Evolutionary conservation across 495 filamentous ascomycete genomes (phyloP).

Genomic region (Xylaria flabelliformis): DNA sequence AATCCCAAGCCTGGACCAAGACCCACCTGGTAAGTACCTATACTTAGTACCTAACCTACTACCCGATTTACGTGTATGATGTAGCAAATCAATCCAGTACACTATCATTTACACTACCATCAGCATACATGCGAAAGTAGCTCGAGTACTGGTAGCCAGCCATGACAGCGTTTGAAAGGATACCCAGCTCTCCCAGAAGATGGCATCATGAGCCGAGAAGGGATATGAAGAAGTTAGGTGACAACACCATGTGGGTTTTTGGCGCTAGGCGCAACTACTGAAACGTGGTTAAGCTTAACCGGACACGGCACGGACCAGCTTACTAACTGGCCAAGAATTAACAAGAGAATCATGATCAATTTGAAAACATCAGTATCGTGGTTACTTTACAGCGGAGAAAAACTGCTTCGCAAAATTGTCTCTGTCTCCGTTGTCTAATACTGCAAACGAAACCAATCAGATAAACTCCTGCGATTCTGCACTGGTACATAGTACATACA

Average conservation of each 20-base stretch:
- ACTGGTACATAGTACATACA: not conserved
- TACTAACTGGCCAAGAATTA: conserved; percentile 10
- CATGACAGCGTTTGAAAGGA: not conserved
- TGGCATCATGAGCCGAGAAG: no score
- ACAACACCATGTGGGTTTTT: not conserved
- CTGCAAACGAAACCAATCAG: not conserved
- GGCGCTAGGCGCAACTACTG: not conserved
- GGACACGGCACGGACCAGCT: conserved; percentile 3
- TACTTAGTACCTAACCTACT: no score
- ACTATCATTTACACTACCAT: no score
- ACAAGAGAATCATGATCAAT: not conserved
- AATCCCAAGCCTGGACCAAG: not conserved
- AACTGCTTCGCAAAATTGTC: not conserved
- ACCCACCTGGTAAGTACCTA: no score
- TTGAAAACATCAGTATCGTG: not conserved
- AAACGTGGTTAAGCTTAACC: conserved; percentile 15
- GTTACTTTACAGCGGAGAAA: not conserved
- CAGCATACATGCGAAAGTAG: not conserved
- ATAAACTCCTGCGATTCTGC: not conserved
- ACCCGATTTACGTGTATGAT: no score
- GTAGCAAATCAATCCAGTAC: not conserved
- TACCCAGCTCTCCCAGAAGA: not conserved
- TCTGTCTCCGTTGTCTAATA: not conserved
- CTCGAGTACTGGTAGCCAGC: not conserved
- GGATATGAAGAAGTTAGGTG: no score